These are phyloP conservation scores for Cryptosporidium baileyi DNA, from an alignment of 169 alveolate species.

Conservation along the genomic window DNA sequence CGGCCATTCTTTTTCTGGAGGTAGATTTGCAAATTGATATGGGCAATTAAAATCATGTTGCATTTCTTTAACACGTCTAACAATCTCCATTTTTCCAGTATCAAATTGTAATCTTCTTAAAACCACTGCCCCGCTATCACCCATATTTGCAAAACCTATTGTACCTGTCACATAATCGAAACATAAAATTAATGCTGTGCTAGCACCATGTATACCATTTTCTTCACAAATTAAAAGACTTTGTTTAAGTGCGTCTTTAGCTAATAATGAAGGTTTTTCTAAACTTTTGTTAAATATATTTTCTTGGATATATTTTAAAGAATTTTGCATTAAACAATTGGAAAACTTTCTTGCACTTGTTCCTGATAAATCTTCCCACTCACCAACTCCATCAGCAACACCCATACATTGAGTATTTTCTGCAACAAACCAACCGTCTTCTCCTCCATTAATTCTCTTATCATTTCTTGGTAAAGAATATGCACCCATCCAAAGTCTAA, in stretches of 20 bases:
- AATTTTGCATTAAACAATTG: conserved; percentile 63
- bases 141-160: conserved; percentile 72
- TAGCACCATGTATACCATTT: conserved; percentile 49
- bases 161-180: conserved; percentile 20
- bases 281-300: neutral
- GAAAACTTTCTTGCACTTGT: conserved; percentile 72
- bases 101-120: conserved; percentile 69
- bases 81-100: conserved; percentile 70
- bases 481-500: conserved; percentile 75
- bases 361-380: conserved; percentile 75
- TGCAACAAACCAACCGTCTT: conserved; percentile 75
- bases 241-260: conserved; percentile 19
- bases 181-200: conserved; percentile 54
- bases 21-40: conserved; percentile 73
- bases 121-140: conserved; percentile 73
- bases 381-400: conserved; percentile 78
- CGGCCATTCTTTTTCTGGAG: conserved; percentile 62
- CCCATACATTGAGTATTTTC: conserved; percentile 69
- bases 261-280: conserved; percentile 18
- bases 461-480: conserved; percentile 72
- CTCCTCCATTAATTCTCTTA: conserved; percentile 75
- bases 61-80: conserved; percentile 72
- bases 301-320: conserved; percentile 14
- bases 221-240: conserved; percentile 16
- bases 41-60: conserved; percentile 76